Conservation (phyloP, 2,329 filamentous ascomycete species). For the Alternaria infectoria region DNA sequence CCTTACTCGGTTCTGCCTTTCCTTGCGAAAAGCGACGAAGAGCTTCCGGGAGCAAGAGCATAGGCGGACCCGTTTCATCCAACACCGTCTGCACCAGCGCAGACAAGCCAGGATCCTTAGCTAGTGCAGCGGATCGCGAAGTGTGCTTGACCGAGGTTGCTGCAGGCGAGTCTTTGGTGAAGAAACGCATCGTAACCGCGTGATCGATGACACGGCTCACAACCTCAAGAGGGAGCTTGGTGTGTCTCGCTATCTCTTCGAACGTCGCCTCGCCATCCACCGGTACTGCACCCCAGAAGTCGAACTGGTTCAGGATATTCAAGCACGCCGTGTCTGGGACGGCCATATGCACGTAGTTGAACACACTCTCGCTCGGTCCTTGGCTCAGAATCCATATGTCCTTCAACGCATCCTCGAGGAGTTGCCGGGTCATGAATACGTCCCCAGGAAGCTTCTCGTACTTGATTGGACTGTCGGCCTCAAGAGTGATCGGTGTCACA, state of each 20-base stretch:
- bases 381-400: slow-evolving; percentile 57
- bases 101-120: slow-evolving; percentile 28
- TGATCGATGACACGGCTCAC: slow-evolving; percentile 44
- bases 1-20: slow-evolving; percentile 27
- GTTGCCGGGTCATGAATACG: slow-evolving; percentile 54
- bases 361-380: slow-evolving; percentile 59
- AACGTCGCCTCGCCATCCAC: slow-evolving; percentile 53
- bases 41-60: slow-evolving; percentile 37
- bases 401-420: slow-evolving; percentile 54
- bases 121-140: slow-evolving; percentile 38
- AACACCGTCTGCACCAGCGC: slow-evolving; percentile 35
- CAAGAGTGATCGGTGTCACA: slow-evolving; percentile 52
- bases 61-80: slow-evolving; percentile 35
- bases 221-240: slow-evolving; percentile 34
- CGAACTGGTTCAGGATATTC: slow-evolving; percentile 59
- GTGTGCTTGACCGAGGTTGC: slow-evolving; percentile 30
- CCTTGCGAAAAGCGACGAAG: slow-evolving; percentile 34
- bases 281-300: slow-evolving; percentile 61
- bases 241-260: slow-evolving; percentile 35
- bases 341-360: slow-evolving; percentile 45
- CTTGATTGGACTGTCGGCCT: slow-evolving; percentile 51
- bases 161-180: slow-evolving; percentile 28
- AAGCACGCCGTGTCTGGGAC: slow-evolving; percentile 55
- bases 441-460: slow-evolving; percentile 53
- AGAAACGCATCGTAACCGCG: slow-evolving; percentile 46